Conservation (phyloP, 179 eudicot species). For the Beta macrorhiza region DNA sequence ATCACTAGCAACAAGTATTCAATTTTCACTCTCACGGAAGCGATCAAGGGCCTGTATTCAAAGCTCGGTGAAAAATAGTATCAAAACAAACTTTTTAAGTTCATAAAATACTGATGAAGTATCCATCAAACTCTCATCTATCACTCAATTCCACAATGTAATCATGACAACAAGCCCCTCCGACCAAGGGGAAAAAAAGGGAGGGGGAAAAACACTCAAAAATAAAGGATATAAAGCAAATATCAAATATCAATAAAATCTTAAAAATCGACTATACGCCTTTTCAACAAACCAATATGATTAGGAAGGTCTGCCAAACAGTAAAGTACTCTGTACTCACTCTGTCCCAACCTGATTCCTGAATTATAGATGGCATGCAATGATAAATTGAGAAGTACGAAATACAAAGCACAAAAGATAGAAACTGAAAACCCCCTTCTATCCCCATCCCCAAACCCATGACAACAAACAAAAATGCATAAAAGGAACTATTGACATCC, state of each 20-base stretch:
- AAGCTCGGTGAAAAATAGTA: background rate
- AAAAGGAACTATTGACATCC: too few relatives aligned
- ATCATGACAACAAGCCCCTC: background rate
- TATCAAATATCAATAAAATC: background rate
- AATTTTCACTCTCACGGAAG: too few relatives aligned
- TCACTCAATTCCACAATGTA: background rate
- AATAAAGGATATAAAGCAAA: background rate
- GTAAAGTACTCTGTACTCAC: too few relatives aligned
- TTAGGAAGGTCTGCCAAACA: background rate
- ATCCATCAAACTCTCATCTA: background rate
- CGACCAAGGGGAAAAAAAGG: background rate
- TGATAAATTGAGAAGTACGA: background rate
- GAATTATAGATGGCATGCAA: background rate
- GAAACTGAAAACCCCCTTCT: background rate
- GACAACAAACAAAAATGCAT: too few relatives aligned
- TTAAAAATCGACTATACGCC: background rate
- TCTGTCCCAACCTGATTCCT: background rate
- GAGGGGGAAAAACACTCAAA: background rate
- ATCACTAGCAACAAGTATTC: constrained; percentile 79
- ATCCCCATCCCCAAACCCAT: too few relatives aligned
- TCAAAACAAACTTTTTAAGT: background rate
- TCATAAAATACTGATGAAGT: background rate
- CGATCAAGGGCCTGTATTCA: constrained; percentile 1
- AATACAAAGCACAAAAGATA: background rate
- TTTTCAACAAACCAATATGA: background rate